Evolutionary conservation across 192 early-diverging fungal genomes (phyloP).

Genomic region (Backusella tarrabulga): DNA sequence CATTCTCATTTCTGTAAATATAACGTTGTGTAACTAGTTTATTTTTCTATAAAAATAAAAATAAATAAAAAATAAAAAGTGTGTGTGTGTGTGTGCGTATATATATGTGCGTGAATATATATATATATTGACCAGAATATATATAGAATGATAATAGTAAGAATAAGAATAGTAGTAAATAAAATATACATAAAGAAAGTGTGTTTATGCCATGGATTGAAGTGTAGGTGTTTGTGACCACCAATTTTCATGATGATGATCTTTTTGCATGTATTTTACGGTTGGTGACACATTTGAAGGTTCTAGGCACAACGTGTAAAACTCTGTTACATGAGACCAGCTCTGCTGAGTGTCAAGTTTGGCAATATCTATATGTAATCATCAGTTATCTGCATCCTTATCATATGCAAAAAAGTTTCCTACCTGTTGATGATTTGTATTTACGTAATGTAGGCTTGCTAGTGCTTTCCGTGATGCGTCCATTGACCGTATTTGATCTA

Average conservation of each 20-base stretch:
- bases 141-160: not conserved
- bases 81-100: not conserved
- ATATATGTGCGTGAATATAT: not conserved
- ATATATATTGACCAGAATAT: not conserved
- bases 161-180: not conserved
- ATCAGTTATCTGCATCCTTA: not conserved
- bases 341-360: not conserved
- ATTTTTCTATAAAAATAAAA: not conserved
- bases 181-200: not conserved
- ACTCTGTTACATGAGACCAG: not conserved
- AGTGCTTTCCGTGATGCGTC: not conserved
- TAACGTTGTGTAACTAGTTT: not conserved
- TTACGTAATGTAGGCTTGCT: not conserved
- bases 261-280: not conserved
- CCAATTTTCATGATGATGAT: not conserved
- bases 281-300: not conserved
- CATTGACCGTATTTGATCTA: not conserved
- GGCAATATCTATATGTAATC: not conserved
- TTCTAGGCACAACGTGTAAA: not conserved
- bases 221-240: not conserved
- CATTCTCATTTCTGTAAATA: not conserved
- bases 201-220: not conserved
- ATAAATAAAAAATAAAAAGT: not conserved
- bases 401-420: not conserved
- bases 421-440: constrained; percentile 1